These are phyloP conservation scores for Myriangium duriaei DNA, from an alignment of 2,329 filamentous ascomycete genomes.

Conservation along the genomic window DNA sequence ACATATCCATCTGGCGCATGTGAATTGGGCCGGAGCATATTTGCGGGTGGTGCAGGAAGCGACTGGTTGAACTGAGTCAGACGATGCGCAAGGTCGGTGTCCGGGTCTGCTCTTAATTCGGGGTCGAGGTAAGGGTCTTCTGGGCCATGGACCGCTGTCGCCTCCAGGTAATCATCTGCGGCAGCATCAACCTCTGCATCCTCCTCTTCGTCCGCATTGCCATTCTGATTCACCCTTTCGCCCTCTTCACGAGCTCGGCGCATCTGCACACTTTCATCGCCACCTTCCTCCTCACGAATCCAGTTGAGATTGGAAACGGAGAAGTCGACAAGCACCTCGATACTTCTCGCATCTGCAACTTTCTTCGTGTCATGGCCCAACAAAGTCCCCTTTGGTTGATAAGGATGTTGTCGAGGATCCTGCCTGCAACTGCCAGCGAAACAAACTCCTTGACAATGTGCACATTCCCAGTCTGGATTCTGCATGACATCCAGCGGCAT, in stretches of 20 bases:
- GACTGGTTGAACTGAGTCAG: slow-evolving; percentile 20
- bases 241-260: slow-evolving; percentile 40
- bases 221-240: slow-evolving; percentile 36
- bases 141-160: slow-evolving; percentile 32
- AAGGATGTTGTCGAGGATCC: slow-evolving; percentile 56
- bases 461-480: slow-evolving; percentile 73
- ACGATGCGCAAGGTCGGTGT: slow-evolving; percentile 17
- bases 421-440: slow-evolving; percentile 72
- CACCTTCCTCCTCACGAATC: slow-evolving; percentile 48
- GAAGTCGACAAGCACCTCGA: slow-evolving; percentile 85
- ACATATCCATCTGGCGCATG: slow-evolving; percentile 20
- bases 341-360: slow-evolving; percentile 79
- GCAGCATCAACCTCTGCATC: slow-evolving; percentile 26
- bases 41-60: slow-evolving; percentile 17
- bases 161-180: slow-evolving; percentile 22
- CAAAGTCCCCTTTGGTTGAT: slow-evolving; percentile 74
- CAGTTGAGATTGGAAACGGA: slow-evolving; percentile 76
- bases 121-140: slow-evolving; percentile 16
- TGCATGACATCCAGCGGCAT: slow-evolving; percentile 76
- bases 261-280: slow-evolving; percentile 25
- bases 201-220: slow-evolving; percentile 34
- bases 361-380: slow-evolving; percentile 84
- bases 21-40: slow-evolving; percentile 15
- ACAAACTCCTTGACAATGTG: slow-evolving; percentile 74
- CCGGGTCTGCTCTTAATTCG: slow-evolving; percentile 14